Evolutionary conservation across 2,329 filamentous ascomycete species (phyloP), one percentile per base, ranked within the genome.

Genomic region (Cucurbitaria berberidis): DNA sequence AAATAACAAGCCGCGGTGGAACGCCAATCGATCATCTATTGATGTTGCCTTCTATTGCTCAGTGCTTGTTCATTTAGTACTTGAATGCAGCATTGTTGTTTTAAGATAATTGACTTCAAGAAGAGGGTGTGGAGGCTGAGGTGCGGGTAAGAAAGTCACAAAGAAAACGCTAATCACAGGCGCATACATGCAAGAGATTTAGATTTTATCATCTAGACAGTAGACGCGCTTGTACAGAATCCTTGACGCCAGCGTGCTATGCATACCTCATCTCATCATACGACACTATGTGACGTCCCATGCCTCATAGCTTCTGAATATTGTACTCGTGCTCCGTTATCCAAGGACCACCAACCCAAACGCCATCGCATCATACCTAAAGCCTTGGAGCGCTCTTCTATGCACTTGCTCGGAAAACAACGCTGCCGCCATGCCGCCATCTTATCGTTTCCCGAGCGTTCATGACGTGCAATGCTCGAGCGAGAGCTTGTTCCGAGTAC

Each of bases 371-470:
- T 13, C 35, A 39, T 26, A 13, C 15, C 36, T 24, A 24, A 13
- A n/a, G 21, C 19, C 11, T 39, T n/a, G 8, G 18, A 21, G 22
- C 22, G n/a, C 40, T n/a, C 40, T 30, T 51, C 24, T 49, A 63
- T 36, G 63, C 64, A 32, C 62, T 65, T 3, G 58, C 61, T 21
- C 64, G 60, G 21, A 62, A 66, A 1, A 67, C 64, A 1, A 64
- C 62, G 38, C 60, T 63, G 9, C 60, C 60, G 4, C 90, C 89
- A 65, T 90, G 88, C 53, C 90, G 81, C 74, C 93, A 89, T 75
- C 90, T 88, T 66, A 95, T 88, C 1, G 90, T 96, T 66, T 97
- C 93, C 63, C 92, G 85, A 68, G 93, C 83, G 74, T 96, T 91
- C 76, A 99, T 77, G 15, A 98, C 85, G 78, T 93, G 87, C 64